phyloP scores from a whole-genome alignment of 2,329 filamentous ascomycete genomes.

The Pseudofabraea citricarpa region DNA sequence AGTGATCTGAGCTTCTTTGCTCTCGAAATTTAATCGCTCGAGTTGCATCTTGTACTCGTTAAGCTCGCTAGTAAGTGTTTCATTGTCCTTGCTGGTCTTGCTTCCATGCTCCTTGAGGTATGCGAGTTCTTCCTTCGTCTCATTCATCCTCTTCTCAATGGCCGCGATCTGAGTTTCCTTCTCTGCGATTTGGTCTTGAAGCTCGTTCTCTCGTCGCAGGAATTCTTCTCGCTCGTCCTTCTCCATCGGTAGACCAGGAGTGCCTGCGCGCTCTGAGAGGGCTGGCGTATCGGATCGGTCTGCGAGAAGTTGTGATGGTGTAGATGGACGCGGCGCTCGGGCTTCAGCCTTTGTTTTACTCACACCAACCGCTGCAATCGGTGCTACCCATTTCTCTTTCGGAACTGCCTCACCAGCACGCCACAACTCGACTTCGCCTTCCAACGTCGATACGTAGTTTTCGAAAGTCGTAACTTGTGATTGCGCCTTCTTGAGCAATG shows the following conservation, averaged over 20 bases:
- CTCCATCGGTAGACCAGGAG: slow-evolving; percentile 81
- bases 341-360: slow-evolving; percentile 41
- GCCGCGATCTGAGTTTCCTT: slow-evolving; percentile 78
- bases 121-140: slow-evolving; percentile 79
- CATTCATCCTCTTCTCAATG: slow-evolving; percentile 74
- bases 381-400: slow-evolving; percentile 78
- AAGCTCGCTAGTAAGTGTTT: slow-evolving; percentile 76
- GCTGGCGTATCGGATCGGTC: slow-evolving; percentile 60
- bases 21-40: slow-evolving; percentile 91
- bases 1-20: slow-evolving; percentile 93
- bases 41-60: slow-evolving; percentile 97
- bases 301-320: slow-evolving; percentile 48
- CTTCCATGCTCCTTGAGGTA: slow-evolving; percentile 82
- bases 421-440: slow-evolving; percentile 84
- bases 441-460: slow-evolving; percentile 75
- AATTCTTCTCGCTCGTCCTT: slow-evolving; percentile 98
- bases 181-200: slow-evolving; percentile 94
- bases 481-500: slow-evolving; percentile 87
- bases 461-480: slow-evolving; percentile 85
- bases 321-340: slow-evolving; percentile 48
- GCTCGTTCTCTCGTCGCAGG: slow-evolving; percentile 86
- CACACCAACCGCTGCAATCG: slow-evolving; percentile 52
- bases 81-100: slow-evolving; percentile 84
- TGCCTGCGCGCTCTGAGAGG: slow-evolving; percentile 77
- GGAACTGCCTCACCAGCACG: slow-evolving; percentile 83